Evolutionary conservation across 371 early-diverging fungal genomes (phyloP).

Genomic region (Synchytrium microbalum): DNA sequence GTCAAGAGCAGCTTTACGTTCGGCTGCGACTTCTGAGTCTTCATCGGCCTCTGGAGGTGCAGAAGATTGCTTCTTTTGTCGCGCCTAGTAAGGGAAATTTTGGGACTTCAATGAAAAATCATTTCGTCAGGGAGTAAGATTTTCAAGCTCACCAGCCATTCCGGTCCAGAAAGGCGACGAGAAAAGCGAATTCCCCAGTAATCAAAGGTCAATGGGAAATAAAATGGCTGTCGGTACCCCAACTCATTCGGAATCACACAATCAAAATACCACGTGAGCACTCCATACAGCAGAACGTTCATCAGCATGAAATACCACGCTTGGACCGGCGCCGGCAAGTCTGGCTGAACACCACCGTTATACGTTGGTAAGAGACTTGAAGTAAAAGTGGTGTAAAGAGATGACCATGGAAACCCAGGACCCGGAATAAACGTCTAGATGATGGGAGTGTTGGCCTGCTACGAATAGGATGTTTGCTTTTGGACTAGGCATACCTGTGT

Average conservation of each 20-base stretch:
- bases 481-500: conserved; percentile 51
- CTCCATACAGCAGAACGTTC: conserved; percentile 43
- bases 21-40: not conserved
- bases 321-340: conserved; percentile 47
- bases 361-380: conserved; percentile 38
- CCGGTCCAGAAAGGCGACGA: conserved; percentile 5
- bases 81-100: too few species aligned
- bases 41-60: not conserved
- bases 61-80: too few species aligned
- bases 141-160: conserved; percentile 20
- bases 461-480: conserved; percentile 28
- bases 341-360: conserved; percentile 33
- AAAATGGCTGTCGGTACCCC: conserved; percentile 41
- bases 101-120: conserved; percentile 1
- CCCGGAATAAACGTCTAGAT: conserved; percentile 1
- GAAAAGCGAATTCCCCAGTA: conserved; percentile 44
- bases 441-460: not conserved
- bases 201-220: conserved; percentile 52
- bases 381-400: conserved; percentile 44
- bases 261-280: conserved; percentile 56
- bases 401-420: conserved; percentile 38
- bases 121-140: conserved; percentile 14
- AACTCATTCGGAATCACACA: conserved; percentile 62
- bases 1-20: conserved; percentile 1
- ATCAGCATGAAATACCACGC: conserved; percentile 51